Conservation (phyloP, 306 rosid species). For the Dryas octopetala region DNA sequence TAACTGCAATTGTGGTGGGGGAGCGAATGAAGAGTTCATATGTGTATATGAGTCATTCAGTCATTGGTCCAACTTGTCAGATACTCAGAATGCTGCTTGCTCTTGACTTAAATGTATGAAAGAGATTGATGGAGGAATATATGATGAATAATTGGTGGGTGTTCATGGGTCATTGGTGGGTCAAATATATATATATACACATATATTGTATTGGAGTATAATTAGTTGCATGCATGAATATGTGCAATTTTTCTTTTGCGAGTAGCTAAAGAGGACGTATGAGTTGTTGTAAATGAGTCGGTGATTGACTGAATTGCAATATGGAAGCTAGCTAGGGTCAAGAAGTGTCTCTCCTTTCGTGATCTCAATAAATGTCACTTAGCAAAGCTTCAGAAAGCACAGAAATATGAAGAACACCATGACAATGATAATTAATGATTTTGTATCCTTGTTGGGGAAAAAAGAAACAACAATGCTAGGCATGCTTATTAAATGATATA, state of each 20-base stretch:
- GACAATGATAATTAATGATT: not conserved
- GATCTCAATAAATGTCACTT: conserved; percentile 8
- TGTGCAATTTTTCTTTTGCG: not conserved
- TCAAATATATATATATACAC: not conserved
- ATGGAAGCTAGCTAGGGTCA: not conserved
- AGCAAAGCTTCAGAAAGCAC: not conserved
- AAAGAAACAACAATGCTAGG: not conserved
- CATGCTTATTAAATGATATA: too few species aligned
- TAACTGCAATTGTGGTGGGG: conserved; percentile 23
- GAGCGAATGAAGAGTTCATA: conserved; percentile 16
- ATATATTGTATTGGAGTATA: not conserved
- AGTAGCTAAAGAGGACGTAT: not conserved
- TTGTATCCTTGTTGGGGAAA: conserved; percentile 4
- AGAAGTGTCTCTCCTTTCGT: not conserved
- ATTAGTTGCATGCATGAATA: not conserved
- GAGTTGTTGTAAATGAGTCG: conserved; percentile 2
- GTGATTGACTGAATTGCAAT: not conserved
- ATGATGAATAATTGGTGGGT: conserved; percentile 12
- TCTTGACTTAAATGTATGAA: conserved; percentile 18
- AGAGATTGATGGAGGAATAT: conserved; percentile 23
- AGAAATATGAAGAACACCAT: conserved; percentile 6
- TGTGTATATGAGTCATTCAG: conserved; percentile 13
- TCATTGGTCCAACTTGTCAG: conserved; percentile 21
- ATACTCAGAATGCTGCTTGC: not conserved
- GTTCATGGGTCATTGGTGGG: not conserved